Evolutionary conservation across 495 filamentous ascomycete species (phyloP), one percentile per base, ranked within the genome.

Genomic region (Trypethelium eluteriae): DNA sequence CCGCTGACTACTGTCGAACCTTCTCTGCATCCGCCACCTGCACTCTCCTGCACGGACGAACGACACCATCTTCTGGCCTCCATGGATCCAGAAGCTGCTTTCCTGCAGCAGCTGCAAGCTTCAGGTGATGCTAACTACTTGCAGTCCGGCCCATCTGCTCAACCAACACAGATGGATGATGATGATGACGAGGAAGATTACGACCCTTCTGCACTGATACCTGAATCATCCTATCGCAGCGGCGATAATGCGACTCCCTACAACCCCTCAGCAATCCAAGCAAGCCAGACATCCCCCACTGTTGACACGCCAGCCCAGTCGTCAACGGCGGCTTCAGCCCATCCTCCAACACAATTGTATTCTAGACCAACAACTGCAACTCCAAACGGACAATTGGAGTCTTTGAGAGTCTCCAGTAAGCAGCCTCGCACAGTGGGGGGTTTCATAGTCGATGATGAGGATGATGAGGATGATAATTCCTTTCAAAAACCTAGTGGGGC

Each of bases 351-450:
- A 47, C 68, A 69, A 67, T 9, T 68, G 34, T 25, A 14, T 6
- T 62, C 59, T 6, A n/a, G 35, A 11, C 38, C 62, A 11, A 11
- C 35, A 65, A 32, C 63, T 4, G 49, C 69, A 34, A 44, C 63
- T 18, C 64, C 68, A 10, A 39, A 62, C 46, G 25, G 36, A 32
- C 53, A 59, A 36, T 36, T 18, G 7, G 53, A 18, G 2, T 10
- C 53, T 59, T 64, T 68, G 11, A 39, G 65, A 18, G 3, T 5
- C 14, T 38, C 64, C 16, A 36, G 39, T 6, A 70, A 73, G 72
- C 88, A 87, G 79, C 82, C 87, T 65, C 86, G 85, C 75, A 91
- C 84, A 47, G 86, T 86, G 69, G 89, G 88, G 70, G 91, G 90
- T 68, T 93, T 93, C 81, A 81, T 91, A 74, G 85, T 88, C 70